Conservation (phyloP, 1,284 basidiomycete species). For the Mrakiaceae sp. region DNA sequence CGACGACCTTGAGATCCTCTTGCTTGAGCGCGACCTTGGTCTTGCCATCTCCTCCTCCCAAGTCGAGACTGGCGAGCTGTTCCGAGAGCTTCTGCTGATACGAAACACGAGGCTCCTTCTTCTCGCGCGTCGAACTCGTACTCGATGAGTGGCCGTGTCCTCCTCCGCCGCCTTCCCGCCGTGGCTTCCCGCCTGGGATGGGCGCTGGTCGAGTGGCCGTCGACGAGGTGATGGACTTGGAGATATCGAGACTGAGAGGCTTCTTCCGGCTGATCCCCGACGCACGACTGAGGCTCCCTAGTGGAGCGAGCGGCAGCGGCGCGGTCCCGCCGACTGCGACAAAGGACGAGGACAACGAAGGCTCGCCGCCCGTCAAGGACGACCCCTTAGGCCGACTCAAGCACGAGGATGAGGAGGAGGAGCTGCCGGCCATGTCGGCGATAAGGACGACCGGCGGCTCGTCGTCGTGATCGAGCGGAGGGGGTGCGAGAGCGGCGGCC, state of each 20-base stretch:
- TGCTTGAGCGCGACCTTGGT: conserved; percentile 63
- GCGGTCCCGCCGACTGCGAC: conserved; percentile 40
- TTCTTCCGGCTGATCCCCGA: conserved; percentile 33
- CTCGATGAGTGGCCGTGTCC: conserved; percentile 32
- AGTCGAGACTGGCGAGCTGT: conserved; percentile 58
- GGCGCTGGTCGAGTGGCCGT: conserved; percentile 45
- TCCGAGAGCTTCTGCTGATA: conserved; percentile 61
- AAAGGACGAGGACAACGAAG: background rate
- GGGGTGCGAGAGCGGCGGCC: conserved; percentile 37
- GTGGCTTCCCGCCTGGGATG: conserved; percentile 37
- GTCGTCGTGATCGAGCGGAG: conserved; percentile 36
- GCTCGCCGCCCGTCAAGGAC: background rate
- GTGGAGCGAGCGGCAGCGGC: background rate
- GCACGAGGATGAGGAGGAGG: background rate
- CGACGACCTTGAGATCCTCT: conserved; percentile 70
- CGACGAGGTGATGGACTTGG: conserved; percentile 36
- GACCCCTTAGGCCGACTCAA: too few relatives aligned
- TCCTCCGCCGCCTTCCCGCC: conserved; percentile 31
- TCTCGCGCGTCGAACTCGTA: conserved; percentile 32
- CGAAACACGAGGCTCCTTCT: conserved; percentile 41
- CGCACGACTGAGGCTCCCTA: conserved; percentile 10
- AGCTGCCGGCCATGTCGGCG: conserved; percentile 3
- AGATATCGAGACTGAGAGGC: conserved; percentile 31
- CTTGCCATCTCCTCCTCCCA: conserved; percentile 48
- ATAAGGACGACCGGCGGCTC: conserved; percentile 12